Conservation (phyloP, 2,329 filamentous ascomycete species). For the Apiospora marii region DNA sequence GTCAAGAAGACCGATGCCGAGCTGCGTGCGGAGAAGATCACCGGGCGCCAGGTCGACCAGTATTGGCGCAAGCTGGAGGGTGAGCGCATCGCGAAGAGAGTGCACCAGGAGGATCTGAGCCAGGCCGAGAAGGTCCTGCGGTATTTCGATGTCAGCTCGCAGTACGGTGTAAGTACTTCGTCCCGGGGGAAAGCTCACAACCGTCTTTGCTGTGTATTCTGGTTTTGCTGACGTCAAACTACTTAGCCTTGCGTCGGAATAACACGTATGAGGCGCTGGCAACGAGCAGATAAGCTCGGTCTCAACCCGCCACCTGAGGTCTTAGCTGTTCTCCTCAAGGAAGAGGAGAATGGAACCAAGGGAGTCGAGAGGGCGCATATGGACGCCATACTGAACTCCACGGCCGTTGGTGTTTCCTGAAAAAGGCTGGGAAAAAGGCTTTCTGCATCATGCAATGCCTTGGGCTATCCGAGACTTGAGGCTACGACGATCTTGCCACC, state of each 20-base stretch:
- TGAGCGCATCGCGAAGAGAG: slow-evolving; percentile 70
- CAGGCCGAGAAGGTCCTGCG: slow-evolving; percentile 85
- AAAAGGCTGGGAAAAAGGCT: background rate
- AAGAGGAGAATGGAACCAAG: slow-evolving; percentile 64
- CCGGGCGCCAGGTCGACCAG: slow-evolving; percentile 71
- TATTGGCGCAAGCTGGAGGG: slow-evolving; percentile 82
- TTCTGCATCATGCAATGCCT: background rate
- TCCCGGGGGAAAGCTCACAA: background rate
- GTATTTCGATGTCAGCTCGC: slow-evolving; percentile 90
- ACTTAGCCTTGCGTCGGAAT: slow-evolving; percentile 89
- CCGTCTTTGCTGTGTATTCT: background rate
- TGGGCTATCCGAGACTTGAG: background rate
- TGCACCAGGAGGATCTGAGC: slow-evolving; percentile 79
- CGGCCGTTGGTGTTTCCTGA: slow-evolving; percentile 44
- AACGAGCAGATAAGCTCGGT: slow-evolving; percentile 81
- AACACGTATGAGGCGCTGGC: slow-evolving; percentile 82
- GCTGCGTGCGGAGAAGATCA: slow-evolving; percentile 68
- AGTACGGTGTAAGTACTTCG: slow-evolving; percentile 81
- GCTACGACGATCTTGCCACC: background rate
- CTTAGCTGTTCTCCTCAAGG: slow-evolving; percentile 80
- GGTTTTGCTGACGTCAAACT: background rate
- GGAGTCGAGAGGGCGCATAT: slow-evolving; percentile 75
- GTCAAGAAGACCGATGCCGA: slow-evolving; percentile 59
- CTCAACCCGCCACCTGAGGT: slow-evolving; percentile 92
- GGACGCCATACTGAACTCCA: slow-evolving; percentile 69